phyloP scores from a whole-genome alignment of 2,329 filamentous ascomycete species.

The Microsporum canis region DNA sequence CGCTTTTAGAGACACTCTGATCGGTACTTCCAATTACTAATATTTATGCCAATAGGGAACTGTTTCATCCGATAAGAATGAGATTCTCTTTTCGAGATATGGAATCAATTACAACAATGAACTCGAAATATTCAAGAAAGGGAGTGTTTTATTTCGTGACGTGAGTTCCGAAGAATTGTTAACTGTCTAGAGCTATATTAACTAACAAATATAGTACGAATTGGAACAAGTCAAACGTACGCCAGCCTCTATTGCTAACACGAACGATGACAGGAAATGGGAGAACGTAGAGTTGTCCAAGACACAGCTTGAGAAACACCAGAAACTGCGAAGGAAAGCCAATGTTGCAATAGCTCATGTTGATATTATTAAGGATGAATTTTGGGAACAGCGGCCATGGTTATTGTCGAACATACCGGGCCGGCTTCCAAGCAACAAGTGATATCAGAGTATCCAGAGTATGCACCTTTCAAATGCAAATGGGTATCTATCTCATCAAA shows the following conservation, averaged over 20 bases:
- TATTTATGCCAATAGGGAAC: conserved; percentile 52
- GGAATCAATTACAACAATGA: conserved; percentile 98
- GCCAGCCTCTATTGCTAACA: conserved; percentile 26
- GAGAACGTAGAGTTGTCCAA: conserved; percentile 51
- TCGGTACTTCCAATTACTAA: conserved; percentile 1
- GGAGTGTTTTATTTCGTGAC: conserved; percentile 78
- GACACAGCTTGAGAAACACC: conserved; percentile 72
- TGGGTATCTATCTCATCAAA: conserved; percentile 1
- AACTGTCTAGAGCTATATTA: background rate
- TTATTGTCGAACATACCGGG: conserved; percentile 63
- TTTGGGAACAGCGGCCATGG: conserved; percentile 84
- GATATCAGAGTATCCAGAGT: background rate
- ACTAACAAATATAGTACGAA: conserved; percentile 47
- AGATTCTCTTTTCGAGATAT: conserved; percentile 82
- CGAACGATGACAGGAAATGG: conserved; percentile 26
- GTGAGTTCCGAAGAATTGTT: conserved; percentile 35
- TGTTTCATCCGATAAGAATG: conserved; percentile 79
- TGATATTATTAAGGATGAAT: conserved; percentile 90
- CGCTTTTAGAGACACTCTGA: background rate
- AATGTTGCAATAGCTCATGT: conserved; percentile 71
- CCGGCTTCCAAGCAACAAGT: conserved; percentile 47
- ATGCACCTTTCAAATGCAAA: background rate
- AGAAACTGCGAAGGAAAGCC: conserved; percentile 69
- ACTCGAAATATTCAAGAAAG: conserved; percentile 82
- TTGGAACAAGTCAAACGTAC: conserved; percentile 46